Percentiles rank a stretch among this genome's conserved stretches.
Evolutionary conservation across 495 filamentous ascomycete species (phyloP).

Genomic region (Penicillium flavigenum): DNA sequence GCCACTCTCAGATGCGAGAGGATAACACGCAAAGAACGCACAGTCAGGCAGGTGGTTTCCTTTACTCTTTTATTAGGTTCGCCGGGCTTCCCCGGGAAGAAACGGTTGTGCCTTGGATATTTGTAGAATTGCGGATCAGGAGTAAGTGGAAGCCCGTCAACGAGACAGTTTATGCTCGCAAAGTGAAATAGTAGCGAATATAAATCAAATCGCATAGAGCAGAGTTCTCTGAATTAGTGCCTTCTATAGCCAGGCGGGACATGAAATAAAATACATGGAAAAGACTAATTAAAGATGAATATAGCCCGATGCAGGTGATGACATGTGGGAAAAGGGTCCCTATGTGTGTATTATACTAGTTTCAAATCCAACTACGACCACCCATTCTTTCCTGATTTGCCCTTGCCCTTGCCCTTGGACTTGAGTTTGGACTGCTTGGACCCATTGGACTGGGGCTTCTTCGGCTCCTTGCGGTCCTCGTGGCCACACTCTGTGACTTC

Average conservation of each 20-base stretch:
- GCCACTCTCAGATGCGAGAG: too few species aligned
- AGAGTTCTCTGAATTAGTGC: neutral
- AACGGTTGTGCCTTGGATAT: too few species aligned
- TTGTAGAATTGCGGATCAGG: too few species aligned
- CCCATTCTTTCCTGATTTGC: conserved; percentile 14
- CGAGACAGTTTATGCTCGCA: too few species aligned
- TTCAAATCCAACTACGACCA: conserved; percentile 7
- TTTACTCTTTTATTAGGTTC: too few species aligned
- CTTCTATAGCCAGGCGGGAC: too few species aligned
- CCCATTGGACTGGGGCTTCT: conserved; percentile 3
- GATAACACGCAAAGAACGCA: too few species aligned
- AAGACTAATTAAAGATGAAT: conserved; percentile 8
- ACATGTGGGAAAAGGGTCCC: neutral
- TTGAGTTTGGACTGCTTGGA: conserved; percentile 8
- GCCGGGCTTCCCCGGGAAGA: neutral
- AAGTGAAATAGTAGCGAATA: too few species aligned
- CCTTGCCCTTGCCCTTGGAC: conserved; percentile 14
- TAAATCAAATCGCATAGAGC: too few species aligned
- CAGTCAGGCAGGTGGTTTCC: too few species aligned
- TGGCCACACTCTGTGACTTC: conserved; percentile 24
- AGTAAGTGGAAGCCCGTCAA: too few species aligned
- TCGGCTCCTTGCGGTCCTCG: conserved; percentile 12
- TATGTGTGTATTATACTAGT: neutral
- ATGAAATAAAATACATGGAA: conserved; percentile 3
- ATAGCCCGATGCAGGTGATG: neutral